Conservation (phyloP, 768 basidiomycete species). For the Suillus sp. region DNA sequence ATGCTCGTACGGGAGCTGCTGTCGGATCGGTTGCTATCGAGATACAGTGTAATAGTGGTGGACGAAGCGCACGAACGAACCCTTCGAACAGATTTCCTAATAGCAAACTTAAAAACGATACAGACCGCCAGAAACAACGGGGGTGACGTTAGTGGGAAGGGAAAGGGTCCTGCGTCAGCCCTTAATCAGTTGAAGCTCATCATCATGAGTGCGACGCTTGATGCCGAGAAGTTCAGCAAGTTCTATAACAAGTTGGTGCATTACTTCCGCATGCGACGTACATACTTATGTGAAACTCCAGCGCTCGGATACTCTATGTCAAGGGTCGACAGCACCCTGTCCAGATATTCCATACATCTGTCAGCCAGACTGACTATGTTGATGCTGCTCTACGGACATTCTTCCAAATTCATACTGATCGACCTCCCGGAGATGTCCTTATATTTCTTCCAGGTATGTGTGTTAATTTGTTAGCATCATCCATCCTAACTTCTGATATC, state of each 20-base stretch:
- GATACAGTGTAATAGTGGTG: constrained; percentile 87
- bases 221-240: constrained; percentile 89
- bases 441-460: constrained; percentile 84
- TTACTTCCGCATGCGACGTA: not conserved
- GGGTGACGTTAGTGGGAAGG: constrained; percentile 48
- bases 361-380: constrained; percentile 79
- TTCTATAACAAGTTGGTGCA: constrained; percentile 79
- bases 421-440: constrained; percentile 83
- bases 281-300: constrained; percentile 32
- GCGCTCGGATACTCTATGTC: constrained; percentile 87
- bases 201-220: constrained; percentile 97
- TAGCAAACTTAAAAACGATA: constrained; percentile 87
- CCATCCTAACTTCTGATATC: not conserved
- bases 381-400: constrained; percentile 91
- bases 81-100: constrained; percentile 89
- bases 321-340: constrained; percentile 95
- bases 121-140: constrained; percentile 60
- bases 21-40: constrained; percentile 70
- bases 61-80: constrained; percentile 99
- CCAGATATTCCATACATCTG: constrained; percentile 74
- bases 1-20: constrained; percentile 95
- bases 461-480: not conserved
- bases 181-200: constrained; percentile 83
- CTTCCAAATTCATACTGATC: constrained; percentile 87
- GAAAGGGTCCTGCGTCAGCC: constrained; percentile 36